Conservation (phyloP, 1,139 yeast species). For the Hanseniaspora gamundiae region DNA sequence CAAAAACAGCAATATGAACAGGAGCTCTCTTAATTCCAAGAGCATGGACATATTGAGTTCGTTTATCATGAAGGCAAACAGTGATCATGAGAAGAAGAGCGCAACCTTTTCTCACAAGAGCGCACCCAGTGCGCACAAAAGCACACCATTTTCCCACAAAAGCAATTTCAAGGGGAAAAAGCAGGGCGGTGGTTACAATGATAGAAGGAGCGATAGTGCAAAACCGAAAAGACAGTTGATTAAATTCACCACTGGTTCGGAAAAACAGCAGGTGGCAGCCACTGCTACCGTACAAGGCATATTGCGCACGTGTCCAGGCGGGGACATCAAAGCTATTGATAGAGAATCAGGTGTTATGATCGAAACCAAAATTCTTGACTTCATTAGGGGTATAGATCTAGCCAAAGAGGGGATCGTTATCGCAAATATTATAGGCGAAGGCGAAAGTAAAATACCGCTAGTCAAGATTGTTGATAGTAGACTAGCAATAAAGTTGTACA, state of each 20-base stretch:
- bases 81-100: background rate
- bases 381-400: constrained; percentile 19
- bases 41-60: background rate
- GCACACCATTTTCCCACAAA: background rate
- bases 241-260: constrained; percentile 21
- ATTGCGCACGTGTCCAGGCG: constrained; percentile 16
- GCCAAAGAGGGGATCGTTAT: constrained; percentile 16
- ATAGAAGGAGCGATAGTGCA: background rate
- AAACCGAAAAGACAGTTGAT: constrained; percentile 11
- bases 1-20: constrained; percentile 2
- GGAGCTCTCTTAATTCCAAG: constrained; percentile 3
- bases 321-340: constrained; percentile 16
- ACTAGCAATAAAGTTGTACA: constrained; percentile 28
- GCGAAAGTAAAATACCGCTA: constrained; percentile 19
- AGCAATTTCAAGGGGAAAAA: background rate
- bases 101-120: background rate
- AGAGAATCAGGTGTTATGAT: constrained; percentile 13
- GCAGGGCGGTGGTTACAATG: background rate
- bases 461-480: constrained; percentile 27
- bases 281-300: constrained; percentile 13
- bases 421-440: constrained; percentile 14
- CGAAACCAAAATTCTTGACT: constrained; percentile 13
- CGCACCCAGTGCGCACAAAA: too few species aligned
- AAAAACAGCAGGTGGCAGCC: constrained; percentile 21
- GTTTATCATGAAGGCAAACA: background rate